These are phyloP conservation scores for Effrenium voratum DNA, from an alignment of 73 alveolate genomes.

Conservation along the genomic window DNA sequence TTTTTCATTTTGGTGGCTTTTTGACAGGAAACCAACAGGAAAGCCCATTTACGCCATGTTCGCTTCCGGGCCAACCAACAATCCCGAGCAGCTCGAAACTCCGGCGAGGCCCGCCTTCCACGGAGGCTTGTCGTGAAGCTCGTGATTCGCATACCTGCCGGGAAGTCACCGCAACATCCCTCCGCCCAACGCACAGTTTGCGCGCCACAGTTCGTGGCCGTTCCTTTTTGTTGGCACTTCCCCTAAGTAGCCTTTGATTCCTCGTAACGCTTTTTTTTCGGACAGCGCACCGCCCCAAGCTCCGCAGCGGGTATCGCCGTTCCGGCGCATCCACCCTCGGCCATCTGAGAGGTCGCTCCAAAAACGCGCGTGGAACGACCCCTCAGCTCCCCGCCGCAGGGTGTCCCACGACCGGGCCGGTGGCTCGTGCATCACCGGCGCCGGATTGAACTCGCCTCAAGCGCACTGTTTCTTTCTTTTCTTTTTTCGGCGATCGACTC, in stretches of 20 bases:
- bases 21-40: too few relatives aligned
- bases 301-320: slow-evolving; percentile 30
- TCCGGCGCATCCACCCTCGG: slow-evolving; percentile 23
- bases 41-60: too few relatives aligned
- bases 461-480: too few relatives aligned
- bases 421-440: slow-evolving; percentile 51
- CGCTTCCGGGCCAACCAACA: too few relatives aligned
- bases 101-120: background rate
- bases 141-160: slow-evolving; percentile 16
- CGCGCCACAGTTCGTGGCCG: too few relatives aligned
- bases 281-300: slow-evolving; percentile 13
- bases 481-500: too few relatives aligned
- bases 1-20: too few relatives aligned
- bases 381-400: slow-evolving; percentile 1
- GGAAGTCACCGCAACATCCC: too few relatives aligned
- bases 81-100: too few relatives aligned
- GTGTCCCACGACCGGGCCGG: slow-evolving; percentile 15
- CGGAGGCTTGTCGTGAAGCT: slow-evolving; percentile 48
- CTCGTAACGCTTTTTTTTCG: background rate
- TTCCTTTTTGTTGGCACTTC: too few relatives aligned
- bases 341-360: background rate
- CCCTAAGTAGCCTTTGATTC: background rate
- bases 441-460: slow-evolving; percentile 47
- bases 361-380: background rate
- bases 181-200: too few relatives aligned